These are phyloP conservation scores for Bipolaris cookei DNA, from an alignment of 2,329 filamentous ascomycete species.

Conservation along the genomic window DNA sequence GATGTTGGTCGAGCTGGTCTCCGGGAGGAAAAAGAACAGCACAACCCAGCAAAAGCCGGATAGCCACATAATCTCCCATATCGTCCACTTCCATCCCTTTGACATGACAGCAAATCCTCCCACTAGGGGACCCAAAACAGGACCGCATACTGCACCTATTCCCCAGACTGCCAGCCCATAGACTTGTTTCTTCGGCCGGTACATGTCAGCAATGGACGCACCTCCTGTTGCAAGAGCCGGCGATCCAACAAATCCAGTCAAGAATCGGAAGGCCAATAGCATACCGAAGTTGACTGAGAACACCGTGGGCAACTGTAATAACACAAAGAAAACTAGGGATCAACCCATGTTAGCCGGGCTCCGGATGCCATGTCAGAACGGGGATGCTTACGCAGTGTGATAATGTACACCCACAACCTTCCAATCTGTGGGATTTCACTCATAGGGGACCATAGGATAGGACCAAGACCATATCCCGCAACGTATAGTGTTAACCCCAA, in stretches of 20 bases:
- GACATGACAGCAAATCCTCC: slow-evolving; percentile 50
- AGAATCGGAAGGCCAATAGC: slow-evolving; percentile 59
- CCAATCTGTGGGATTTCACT: slow-evolving; percentile 58
- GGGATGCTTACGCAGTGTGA: slow-evolving; percentile 23
- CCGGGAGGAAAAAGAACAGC: slow-evolving; percentile 51
- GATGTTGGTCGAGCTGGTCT: slow-evolving; percentile 52
- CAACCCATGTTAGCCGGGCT: background rate
- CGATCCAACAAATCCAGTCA: slow-evolving; percentile 58
- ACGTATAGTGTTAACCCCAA: slow-evolving; percentile 52
- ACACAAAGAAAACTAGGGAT: slow-evolving; percentile 51
- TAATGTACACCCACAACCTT: slow-evolving; percentile 47
- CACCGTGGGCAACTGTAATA: slow-evolving; percentile 56
- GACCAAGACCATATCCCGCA: slow-evolving; percentile 43
- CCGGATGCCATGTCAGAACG: no score
- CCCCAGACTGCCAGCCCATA: slow-evolving; percentile 53
- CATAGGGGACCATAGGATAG: slow-evolving; percentile 51
- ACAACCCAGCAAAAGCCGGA: slow-evolving; percentile 49
- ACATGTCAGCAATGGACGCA: slow-evolving; percentile 56
- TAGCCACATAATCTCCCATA: slow-evolving; percentile 54
- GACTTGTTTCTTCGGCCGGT: slow-evolving; percentile 46
- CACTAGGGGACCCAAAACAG: slow-evolving; percentile 52
- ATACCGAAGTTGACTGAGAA: slow-evolving; percentile 58
- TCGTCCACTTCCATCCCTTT: slow-evolving; percentile 52
- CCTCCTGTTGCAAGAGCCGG: slow-evolving; percentile 56
- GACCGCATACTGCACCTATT: slow-evolving; percentile 51